Base-by-base conservation (phyloP, 805 yeast species). In the Wickerhamiella brachini region DNA sequence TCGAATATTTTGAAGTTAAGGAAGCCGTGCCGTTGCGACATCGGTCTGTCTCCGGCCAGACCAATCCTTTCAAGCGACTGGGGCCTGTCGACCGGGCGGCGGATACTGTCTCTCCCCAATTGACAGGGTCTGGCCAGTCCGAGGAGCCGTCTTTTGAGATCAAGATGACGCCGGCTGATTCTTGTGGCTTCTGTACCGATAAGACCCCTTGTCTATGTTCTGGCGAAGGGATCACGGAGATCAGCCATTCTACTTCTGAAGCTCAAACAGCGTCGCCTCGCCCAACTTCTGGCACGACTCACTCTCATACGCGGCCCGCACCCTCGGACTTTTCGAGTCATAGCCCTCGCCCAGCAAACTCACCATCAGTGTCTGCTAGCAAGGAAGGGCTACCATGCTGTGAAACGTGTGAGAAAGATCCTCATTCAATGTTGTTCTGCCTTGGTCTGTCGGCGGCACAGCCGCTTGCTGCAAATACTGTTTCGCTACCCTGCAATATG, bases 161-260 rank as follows among this genome's bases (percentile, higher is more conserved):
- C 42, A 49, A 52, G 39, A n/a, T 48, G 45, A 23, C 44, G 15
- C 51, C 49, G 5, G 57, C 76, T 51, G 89, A 82, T 53, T 78
- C 82, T 50, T 88, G 97, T 66, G 97, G 97, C 0, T 87, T 88
- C 65, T 88, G 97, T 60, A 79, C 94, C 0, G 94, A 84, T 58
- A 88, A 79, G 57, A 78, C 94, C 0, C 86, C 94, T 2, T 88
- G 97, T 66, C 85, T 88, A 1, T 88, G 97, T 62, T 50, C 49
- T 13, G 53, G 85, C 58, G 83, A 75, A 37, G 73, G 72, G 31
- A 61, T 64, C 3, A 46, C 21, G 22, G 47, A 43, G 12, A 9
- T 29, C 34, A 29, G 12, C 34, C 34, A 29, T 3, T 9, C 34
- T 24, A 8, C 5, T 5, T 8, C 26, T 24, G 5, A 26, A 29